Evolutionary conservation across 306 rosid genomes (phyloP), one percentile per base, ranked within the genome.

Genomic region (Psophocarpus tetragonolobus): DNA sequence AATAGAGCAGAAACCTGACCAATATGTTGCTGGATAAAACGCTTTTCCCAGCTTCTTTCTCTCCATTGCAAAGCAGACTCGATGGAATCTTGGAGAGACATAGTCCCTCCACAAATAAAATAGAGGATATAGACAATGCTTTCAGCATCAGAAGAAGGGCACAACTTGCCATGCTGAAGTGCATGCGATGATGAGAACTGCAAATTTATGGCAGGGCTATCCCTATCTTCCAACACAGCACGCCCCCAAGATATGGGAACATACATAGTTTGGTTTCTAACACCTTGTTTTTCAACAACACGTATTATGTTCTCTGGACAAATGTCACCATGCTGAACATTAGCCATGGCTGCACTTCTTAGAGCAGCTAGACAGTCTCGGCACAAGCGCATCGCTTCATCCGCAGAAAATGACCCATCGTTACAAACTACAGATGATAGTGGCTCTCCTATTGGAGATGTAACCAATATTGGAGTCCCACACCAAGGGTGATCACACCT

Each of bases 81-180:
- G 2, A 94, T 91, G 10, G 98, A 94, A 71, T 94, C 98, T 83
- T 88, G 98, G 65, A 87, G 92, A 71, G 85, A 78, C 82, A 87
- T 82, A 3, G 78, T 61, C 45, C 94, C 97, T 17, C 98, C 91
- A 38, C 89, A 86, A 47, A 89, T 48, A n/a, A 82, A 94, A 66
- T 85, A 85, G 53, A 91, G 80, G 3, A 91, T 86, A 76, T 91
- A 94, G 62, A 94, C 84, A 39, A 94, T 86, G 88, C 96, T 94
- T 82, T 94, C 98, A 0, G 96, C 97, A 75, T 94, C 98, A n/a
- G 98, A 94, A 38, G 98, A 90, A 5, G 97, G 96, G 75, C 98
- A 94, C 14, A 94, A 86, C 67, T 91, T 94, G 69, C 98, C 98
- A 26, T 91, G 97, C 74, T 94, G 94, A 74, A 94, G 94, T 29